These are phyloP conservation scores for Tuber melanosporum DNA, from an alignment of 495 filamentous ascomycete species.

Conservation along the genomic window DNA sequence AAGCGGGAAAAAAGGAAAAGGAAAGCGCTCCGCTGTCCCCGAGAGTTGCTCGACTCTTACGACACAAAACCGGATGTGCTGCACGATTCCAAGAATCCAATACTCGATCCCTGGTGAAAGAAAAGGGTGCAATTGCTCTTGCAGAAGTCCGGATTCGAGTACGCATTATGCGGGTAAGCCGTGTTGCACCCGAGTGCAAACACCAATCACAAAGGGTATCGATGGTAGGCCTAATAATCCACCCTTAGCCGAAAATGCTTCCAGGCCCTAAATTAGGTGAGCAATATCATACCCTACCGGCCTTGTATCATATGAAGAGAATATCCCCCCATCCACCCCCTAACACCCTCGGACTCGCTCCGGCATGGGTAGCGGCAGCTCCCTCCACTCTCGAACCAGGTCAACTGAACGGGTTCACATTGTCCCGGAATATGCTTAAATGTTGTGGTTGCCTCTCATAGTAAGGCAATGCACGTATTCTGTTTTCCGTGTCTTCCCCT, in stretches of 20 bases:
- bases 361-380: too few species aligned
- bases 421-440: not conserved
- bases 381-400: not conserved
- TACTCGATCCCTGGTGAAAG: not conserved
- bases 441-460: not conserved
- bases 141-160: not conserved
- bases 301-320: not conserved
- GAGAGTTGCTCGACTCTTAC: not conserved
- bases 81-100: not conserved
- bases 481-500: not conserved
- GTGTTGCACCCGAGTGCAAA: not conserved
- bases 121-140: not conserved
- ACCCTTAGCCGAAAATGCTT: not conserved
- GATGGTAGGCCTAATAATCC: not conserved
- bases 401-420: not conserved
- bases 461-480: not conserved
- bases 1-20: not conserved
- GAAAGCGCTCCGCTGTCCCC: not conserved
- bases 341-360: not conserved
- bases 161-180: not conserved
- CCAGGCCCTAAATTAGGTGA: not conserved
- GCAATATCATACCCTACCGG: not conserved
- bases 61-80: not conserved
- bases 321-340: not conserved
- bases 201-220: not conserved